Conservation (phyloP, 1,284 basidiomycete species). For the Macrocybe sp. region DNA sequence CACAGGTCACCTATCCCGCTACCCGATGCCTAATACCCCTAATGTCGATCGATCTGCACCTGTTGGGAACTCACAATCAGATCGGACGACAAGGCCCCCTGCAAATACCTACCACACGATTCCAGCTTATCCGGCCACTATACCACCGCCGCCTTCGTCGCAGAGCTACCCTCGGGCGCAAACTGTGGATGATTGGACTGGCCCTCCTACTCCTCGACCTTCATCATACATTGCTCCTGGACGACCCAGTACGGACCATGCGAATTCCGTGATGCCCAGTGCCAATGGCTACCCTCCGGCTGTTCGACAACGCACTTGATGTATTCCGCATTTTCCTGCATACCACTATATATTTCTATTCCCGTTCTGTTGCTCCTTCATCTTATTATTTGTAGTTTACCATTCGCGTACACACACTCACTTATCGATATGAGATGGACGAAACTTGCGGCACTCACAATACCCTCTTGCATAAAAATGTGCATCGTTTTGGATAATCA, state of each 20-base stretch:
- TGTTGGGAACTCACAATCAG: no score
- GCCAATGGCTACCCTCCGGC: constrained; percentile 45
- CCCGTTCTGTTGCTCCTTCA: constrained; percentile 17
- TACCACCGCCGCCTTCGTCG: no score
- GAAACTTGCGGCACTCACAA: constrained; percentile 31
- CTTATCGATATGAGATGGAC: constrained; percentile 34
- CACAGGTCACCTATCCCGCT: constrained; percentile 25
- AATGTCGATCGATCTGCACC: constrained; percentile 21
- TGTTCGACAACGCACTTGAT: constrained; percentile 48
- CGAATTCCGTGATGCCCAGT: constrained; percentile 34
- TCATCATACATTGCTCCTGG: constrained; percentile 45
- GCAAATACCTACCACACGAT: no score
- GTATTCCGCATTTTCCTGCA: constrained; percentile 18
- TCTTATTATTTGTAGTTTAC: constrained; percentile 36
- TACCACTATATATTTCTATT: constrained; percentile 23
- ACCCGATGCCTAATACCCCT: constrained; percentile 28
- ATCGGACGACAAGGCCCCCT: no score
- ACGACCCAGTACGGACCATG: constrained; percentile 44
- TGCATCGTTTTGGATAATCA: constrained; percentile 9
- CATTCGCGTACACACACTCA: constrained; percentile 22
- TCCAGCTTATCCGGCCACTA: no score
- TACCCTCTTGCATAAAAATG: constrained; percentile 24
- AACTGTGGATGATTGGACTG: background rate
- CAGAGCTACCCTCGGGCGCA: no score
- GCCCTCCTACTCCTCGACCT: constrained; percentile 17